Conservation (phyloP, 2,329 filamentous ascomycete genomes). For the Claviceps arundinis region DNA sequence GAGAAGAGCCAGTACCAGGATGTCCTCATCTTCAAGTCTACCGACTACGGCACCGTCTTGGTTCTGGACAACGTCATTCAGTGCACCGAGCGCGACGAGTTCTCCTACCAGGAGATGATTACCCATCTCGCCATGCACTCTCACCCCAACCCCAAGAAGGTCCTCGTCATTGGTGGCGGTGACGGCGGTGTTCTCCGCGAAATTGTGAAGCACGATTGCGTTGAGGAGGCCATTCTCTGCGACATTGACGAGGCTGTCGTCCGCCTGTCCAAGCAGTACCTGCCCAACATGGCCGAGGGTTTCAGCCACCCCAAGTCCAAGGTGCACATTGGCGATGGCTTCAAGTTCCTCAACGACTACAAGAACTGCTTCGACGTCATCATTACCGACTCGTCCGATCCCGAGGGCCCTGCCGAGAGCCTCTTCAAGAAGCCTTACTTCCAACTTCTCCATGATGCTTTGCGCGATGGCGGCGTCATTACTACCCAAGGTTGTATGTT, state of each 20-base stretch:
- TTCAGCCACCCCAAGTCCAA: conserved; percentile 90
- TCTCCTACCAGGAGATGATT: conserved; percentile 99
- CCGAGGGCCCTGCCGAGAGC: conserved; percentile 88
- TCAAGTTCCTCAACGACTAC: conserved; percentile 95
- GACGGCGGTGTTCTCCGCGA: conserved; percentile 96
- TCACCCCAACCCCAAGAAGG: conserved; percentile 95
- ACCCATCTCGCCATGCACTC: conserved; percentile 97
- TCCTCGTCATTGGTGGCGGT: conserved; percentile 94
- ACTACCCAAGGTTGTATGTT: conserved; percentile 99
- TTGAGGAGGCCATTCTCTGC: conserved; percentile 92
- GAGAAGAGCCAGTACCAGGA: conserved; percentile 99
- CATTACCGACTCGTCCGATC: conserved; percentile 97
- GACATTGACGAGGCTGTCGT: conserved; percentile 99
- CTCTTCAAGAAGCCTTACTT: conserved; percentile 99
- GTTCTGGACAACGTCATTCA: conserved; percentile 99
- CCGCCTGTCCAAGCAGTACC: conserved; percentile 94
- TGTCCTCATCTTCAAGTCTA: conserved; percentile 96
- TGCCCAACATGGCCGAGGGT: conserved; percentile 84
- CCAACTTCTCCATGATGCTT: conserved; percentile 77
- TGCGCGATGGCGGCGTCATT: conserved; percentile 93
- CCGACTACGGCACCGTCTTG: conserved; percentile 88
- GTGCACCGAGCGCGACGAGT: conserved; percentile 96
- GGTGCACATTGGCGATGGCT: conserved; percentile 89
- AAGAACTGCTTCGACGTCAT: conserved; percentile 98
- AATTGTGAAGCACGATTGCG: conserved; percentile 96